Evolutionary conservation across 495 filamentous ascomycete species (phyloP).

Genomic region (Xylaria cubensis): DNA sequence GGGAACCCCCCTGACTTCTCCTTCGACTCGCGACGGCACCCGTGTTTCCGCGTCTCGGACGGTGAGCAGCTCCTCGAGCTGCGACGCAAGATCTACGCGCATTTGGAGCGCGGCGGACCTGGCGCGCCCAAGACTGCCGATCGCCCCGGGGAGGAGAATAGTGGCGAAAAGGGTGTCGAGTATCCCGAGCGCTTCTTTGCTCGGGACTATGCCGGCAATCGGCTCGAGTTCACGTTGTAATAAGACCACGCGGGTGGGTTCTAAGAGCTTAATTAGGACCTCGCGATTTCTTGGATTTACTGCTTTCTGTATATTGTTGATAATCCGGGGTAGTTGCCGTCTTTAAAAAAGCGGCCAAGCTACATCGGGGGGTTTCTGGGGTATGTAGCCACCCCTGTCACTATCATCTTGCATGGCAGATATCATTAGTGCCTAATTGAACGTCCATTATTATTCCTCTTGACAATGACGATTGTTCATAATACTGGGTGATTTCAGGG

Average conservation of each 20-base stretch:
- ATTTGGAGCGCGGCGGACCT: constrained; percentile 55
- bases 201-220: constrained; percentile 67
- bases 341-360: background rate
- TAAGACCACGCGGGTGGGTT: background rate
- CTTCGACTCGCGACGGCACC: constrained; percentile 54
- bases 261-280: background rate
- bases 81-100: constrained; percentile 60
- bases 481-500: background rate
- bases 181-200: constrained; percentile 69
- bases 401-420: background rate
- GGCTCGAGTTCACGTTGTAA: constrained; percentile 65
- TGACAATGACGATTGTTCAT: background rate
- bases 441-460: background rate
- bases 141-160: constrained; percentile 58
- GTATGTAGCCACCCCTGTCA: background rate
- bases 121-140: constrained; percentile 61
- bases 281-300: background rate
- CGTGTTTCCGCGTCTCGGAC: constrained; percentile 61
- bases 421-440: background rate
- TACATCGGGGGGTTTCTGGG: background rate
- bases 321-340: background rate
- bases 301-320: background rate
- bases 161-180: constrained; percentile 61
- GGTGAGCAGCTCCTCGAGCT: constrained; percentile 54
- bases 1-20: constrained; percentile 52